phyloP scores from a whole-genome alignment of 164 flowering plant species.

The Hamamelis virginiana region DNA sequence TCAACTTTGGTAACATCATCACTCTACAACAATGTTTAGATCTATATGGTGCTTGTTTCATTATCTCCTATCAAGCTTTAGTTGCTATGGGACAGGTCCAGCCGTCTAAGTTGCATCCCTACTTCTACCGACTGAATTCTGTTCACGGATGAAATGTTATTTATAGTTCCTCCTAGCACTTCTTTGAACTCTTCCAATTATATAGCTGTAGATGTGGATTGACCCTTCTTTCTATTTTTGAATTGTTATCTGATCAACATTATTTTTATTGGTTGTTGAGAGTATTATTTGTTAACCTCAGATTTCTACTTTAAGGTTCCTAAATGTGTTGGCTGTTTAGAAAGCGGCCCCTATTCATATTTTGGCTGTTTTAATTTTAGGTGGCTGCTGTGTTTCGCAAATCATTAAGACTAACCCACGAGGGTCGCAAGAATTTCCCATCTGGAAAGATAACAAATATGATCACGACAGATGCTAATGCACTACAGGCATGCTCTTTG shows the following conservation, averaged over 20 bases:
- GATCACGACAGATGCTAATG: constrained; percentile 96
- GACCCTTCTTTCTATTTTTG: too few relatives aligned
- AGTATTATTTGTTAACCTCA: too few relatives aligned
- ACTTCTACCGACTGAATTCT: background rate
- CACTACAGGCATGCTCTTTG: constrained; percentile 68
- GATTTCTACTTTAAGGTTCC: too few relatives aligned
- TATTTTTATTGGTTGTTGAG: too few relatives aligned
- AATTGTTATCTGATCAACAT: too few relatives aligned
- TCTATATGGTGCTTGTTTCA: background rate
- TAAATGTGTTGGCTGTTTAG: too few relatives aligned
- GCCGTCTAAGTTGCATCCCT: background rate
- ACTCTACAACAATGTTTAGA: background rate
- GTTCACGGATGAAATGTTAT: too few relatives aligned
- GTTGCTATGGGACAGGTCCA: background rate
- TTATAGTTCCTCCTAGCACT: too few relatives aligned
- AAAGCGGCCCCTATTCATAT: background rate
- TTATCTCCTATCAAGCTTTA: background rate
- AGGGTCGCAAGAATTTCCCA: constrained; percentile 69
- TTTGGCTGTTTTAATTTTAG: constrained; percentile 30
- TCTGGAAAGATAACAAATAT: constrained; percentile 94
- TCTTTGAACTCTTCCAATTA: too few relatives aligned
- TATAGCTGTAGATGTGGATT: too few relatives aligned
- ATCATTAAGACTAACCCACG: constrained; percentile 82
- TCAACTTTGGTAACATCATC: constrained; percentile 71
- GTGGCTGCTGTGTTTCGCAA: constrained; percentile 94